Evolutionary conservation across 2,329 filamentous ascomycete species (phyloP).

Genomic region (Decorospora gaudefroyi): DNA sequence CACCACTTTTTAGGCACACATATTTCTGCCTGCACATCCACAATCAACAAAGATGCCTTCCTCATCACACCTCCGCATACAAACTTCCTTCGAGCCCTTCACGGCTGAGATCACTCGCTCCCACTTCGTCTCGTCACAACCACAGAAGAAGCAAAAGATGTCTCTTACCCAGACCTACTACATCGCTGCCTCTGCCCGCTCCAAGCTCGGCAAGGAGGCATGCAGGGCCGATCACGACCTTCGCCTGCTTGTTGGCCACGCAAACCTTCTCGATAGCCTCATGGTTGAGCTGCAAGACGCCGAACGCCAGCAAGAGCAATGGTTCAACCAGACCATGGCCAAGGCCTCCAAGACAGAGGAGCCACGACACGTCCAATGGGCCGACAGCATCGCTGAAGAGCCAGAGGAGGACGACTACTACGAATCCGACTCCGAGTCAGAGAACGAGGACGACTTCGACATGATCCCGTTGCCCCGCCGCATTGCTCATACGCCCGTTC

Average conservation of each 20-base stretch:
- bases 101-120: slow-evolving; percentile 52
- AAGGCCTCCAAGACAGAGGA: slow-evolving; percentile 68
- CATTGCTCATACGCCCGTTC: slow-evolving; percentile 49
- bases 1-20: slow-evolving; percentile 47
- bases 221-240: slow-evolving; percentile 91
- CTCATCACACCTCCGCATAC: slow-evolving; percentile 52
- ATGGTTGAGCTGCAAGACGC: slow-evolving; percentile 92
- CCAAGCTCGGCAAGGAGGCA: slow-evolving; percentile 94
- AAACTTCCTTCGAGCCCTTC: slow-evolving; percentile 54
- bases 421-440: slow-evolving; percentile 57
- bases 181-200: slow-evolving; percentile 92
- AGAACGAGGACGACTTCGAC: slow-evolving; percentile 58
- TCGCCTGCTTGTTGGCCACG: slow-evolving; percentile 91
- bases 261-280: slow-evolving; percentile 93
- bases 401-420: slow-evolving; percentile 65
- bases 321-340: slow-evolving; percentile 95
- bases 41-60: slow-evolving; percentile 54
- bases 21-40: slow-evolving; percentile 36
- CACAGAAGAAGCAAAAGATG: slow-evolving; percentile 77
- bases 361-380: slow-evolving; percentile 80
- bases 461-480: slow-evolving; percentile 50
- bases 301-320: slow-evolving; percentile 92
- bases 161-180: slow-evolving; percentile 98
- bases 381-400: slow-evolving; percentile 75
- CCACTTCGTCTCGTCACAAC: slow-evolving; percentile 49